Evolutionary conservation across 139 green algal genomes (phyloP).

Genomic region (Spirogloea muscicola): DNA sequence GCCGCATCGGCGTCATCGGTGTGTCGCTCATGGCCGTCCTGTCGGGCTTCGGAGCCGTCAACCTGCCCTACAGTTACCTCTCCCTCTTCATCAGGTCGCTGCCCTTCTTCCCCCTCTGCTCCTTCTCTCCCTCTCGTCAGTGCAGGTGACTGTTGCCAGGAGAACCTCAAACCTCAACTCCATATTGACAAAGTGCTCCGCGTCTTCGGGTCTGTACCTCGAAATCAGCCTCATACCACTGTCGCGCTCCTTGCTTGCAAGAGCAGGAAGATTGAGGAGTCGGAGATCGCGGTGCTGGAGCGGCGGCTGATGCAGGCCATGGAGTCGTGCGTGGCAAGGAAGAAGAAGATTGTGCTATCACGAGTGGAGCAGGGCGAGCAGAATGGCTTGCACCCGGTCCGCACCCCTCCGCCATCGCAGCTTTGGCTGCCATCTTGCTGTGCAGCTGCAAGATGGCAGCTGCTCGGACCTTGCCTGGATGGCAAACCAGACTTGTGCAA

Average conservation of each 20-base stretch:
- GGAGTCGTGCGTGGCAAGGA: conserved; percentile 39
- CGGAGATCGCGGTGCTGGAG: conserved; percentile 32
- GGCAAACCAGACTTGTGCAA: too few relatives aligned
- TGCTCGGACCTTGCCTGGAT: too few relatives aligned
- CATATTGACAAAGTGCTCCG: neutral
- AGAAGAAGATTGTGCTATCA: conserved; percentile 40
- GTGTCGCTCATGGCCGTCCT: conserved; percentile 87
- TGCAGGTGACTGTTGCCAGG: neutral
- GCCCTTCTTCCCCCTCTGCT: neutral
- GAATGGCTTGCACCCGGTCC: conserved; percentile 58
- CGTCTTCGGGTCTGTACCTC: neutral
- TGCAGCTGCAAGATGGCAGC: too few relatives aligned
- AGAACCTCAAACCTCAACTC: neutral
- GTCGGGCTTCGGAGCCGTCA: conserved; percentile 84
- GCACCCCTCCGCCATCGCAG: neutral
- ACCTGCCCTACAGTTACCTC: conserved; percentile 89
- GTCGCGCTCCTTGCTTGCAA: neutral
- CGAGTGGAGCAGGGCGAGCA: conserved; percentile 54
- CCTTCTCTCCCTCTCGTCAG: neutral
- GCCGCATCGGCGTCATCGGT: conserved; percentile 81
- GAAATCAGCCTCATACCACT: neutral
- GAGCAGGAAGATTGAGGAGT: conserved; percentile 38
- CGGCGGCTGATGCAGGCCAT: conserved; percentile 27
- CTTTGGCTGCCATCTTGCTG: neutral
- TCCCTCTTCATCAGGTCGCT: conserved; percentile 44